phyloP scores from a whole-genome alignment of 176 grass and related monocot species.

The Ampelocalamus luodianensis region DNA sequence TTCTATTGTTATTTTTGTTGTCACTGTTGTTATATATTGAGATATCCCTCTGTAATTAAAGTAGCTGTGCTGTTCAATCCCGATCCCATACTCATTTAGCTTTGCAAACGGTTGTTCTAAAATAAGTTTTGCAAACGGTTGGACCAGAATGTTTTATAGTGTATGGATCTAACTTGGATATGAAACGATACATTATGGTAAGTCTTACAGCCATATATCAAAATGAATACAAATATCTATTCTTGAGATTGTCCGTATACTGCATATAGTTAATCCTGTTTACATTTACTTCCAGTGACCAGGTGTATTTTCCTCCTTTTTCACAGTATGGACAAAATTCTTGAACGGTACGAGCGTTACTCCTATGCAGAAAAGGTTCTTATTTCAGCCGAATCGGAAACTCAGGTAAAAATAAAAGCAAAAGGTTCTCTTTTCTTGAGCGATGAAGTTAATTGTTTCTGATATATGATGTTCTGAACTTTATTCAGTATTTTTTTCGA shows the following conservation, averaged over 20 bases:
- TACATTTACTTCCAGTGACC: background rate
- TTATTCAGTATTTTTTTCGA: background rate
- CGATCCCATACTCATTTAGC: background rate
- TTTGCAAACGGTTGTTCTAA: background rate
- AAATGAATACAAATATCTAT: slow-evolving; percentile 5
- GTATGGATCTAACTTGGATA: background rate
- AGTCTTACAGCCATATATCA: background rate
- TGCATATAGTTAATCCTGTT: background rate
- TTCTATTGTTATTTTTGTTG: background rate
- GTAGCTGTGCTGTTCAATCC: background rate
- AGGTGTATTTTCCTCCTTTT: slow-evolving; percentile 23
- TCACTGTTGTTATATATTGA: background rate
- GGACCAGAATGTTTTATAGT: background rate
- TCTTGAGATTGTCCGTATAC: background rate
- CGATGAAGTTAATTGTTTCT: background rate
- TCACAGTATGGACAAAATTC: slow-evolving; percentile 89
- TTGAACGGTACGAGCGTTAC: slow-evolving; percentile 82
- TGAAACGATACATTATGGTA: slow-evolving; percentile 1
- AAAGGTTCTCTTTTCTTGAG: background rate
- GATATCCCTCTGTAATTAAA: background rate
- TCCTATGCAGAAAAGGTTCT: slow-evolving; percentile 72
- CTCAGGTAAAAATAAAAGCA: slow-evolving; percentile 52
- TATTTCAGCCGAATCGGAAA: slow-evolving; percentile 60
- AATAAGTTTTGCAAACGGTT: background rate
- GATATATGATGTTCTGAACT: background rate